These are phyloP conservation scores for Hemileia vastatrix DNA, from an alignment of 1,284 basidiomycete species.

Conservation along the genomic window DNA sequence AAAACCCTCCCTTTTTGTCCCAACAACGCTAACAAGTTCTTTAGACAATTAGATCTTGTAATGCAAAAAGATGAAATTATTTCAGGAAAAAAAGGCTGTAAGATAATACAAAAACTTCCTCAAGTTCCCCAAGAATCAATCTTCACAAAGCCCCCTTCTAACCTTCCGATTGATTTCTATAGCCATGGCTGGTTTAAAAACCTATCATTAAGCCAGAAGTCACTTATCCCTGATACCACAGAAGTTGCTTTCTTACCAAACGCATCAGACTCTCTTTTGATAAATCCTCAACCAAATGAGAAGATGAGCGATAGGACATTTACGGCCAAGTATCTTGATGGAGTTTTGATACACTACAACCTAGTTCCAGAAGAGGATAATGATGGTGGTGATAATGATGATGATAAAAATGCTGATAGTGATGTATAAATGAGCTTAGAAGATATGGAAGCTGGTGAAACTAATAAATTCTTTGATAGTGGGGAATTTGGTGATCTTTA, in stretches of 20 bases:
- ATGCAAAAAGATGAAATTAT: conserved; percentile 9
- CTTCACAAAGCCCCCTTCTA: background rate
- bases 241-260: conserved; percentile 6
- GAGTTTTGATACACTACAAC: background rate
- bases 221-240: background rate
- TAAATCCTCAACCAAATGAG: background rate
- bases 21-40: conserved; percentile 5
- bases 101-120: background rate
- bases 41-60: background rate
- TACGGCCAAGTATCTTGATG: conserved; percentile 1
- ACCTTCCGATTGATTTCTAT: conserved; percentile 20
- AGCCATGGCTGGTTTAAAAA: conserved; percentile 3
- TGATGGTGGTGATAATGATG: background rate
- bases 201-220: background rate
- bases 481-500: background rate
- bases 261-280: conserved; percentile 7
- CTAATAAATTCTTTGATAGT: background rate
- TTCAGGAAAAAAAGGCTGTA: background rate
- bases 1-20: conserved; percentile 8
- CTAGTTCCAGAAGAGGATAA: background rate
- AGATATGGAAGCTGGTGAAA: background rate
- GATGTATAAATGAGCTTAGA: background rate
- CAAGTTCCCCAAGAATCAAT: background rate
- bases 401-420: background rate
- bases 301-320: background rate